Base-by-base conservation (phyloP, 768 basidiomycete species). In the Kwoniella shandongensis region DNA sequence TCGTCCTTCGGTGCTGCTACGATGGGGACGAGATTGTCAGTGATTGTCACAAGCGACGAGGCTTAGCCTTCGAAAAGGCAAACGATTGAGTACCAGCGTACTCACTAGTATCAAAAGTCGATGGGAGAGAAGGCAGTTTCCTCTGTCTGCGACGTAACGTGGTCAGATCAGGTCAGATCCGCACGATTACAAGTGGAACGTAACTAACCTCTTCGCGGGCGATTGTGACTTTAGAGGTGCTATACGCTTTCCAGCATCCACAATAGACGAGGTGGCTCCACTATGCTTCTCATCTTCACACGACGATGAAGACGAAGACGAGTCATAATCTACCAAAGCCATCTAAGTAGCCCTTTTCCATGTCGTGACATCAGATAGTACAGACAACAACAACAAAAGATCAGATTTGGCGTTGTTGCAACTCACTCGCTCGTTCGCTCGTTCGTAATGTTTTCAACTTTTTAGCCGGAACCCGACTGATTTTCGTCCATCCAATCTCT, bases 1-100 rank as follows among this genome's bases (percentile, higher is more conserved):
- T 89, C 79, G 71, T 92, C 89, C 4, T 82, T 71, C 0, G 87
- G 89, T 0, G 65, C 73, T 52, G 22, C 25, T 1, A 13, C 18
- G 4, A 20, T 39, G 10, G 17, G n/a, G n/a, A n/a, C n/a, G 13
- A 47, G 25, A 44, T 12, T 22, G 26, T 10, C 17, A 17, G 17
- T 18, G 27, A 17, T 6, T 49, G 30, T 18, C 26, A n/a, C 10
- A 10, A 8, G n/a, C 26, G 13, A 35, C 4, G 15, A 23, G 7
- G 10, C 15, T 27, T 7, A 32, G 13, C 30, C 17, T 4, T n/a
- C 5, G n/a, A n/a, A n/a, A n/a, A n/a, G n/a, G n/a, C n/a, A n/a
- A 35, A 4, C 23, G 4, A 41, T 17, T 26, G 25, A 12, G 30
- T 25, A 27, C 13, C 18, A 15, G 13, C 27, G 20, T 4, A 57